Conservation (phyloP, 257 asterid genomes). For the Solanum okadae region DNA sequence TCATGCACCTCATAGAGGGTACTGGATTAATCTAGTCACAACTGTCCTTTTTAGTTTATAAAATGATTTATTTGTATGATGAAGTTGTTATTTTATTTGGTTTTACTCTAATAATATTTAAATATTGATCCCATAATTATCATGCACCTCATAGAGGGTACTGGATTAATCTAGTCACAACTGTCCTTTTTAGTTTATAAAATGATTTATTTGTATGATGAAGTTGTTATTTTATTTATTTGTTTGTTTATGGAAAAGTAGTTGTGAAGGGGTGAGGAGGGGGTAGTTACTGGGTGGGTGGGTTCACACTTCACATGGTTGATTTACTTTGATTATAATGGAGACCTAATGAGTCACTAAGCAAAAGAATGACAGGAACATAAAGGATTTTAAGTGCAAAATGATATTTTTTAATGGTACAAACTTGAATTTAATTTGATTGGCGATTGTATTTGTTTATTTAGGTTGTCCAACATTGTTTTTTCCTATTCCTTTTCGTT, state of each 20-base stretch:
- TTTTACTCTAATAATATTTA: background rate
- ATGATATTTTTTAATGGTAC: background rate
- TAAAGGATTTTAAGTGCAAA: background rate
- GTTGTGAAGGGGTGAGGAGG: background rate
- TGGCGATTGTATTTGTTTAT: background rate
- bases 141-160: background rate
- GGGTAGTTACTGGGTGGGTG: background rate
- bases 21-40: background rate
- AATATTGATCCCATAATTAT: background rate
- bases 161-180: background rate
- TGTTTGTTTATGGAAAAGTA: background rate
- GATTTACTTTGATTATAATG: background rate
- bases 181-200: background rate
- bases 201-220: background rate
- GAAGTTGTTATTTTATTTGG: background rate
- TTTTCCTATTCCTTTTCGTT: background rate
- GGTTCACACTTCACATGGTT: background rate
- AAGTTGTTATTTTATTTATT: background rate
- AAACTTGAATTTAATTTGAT: too few species aligned
- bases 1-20: background rate
- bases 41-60: background rate
- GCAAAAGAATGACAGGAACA: background rate
- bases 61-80: background rate
- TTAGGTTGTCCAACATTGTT: background rate
- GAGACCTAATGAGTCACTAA: background rate